Percentiles rank a stretch among this genome's conserved stretches.
phyloP scores from a whole-genome alignment of 176 grass and related monocot species.

The Areca catechu region DNA sequence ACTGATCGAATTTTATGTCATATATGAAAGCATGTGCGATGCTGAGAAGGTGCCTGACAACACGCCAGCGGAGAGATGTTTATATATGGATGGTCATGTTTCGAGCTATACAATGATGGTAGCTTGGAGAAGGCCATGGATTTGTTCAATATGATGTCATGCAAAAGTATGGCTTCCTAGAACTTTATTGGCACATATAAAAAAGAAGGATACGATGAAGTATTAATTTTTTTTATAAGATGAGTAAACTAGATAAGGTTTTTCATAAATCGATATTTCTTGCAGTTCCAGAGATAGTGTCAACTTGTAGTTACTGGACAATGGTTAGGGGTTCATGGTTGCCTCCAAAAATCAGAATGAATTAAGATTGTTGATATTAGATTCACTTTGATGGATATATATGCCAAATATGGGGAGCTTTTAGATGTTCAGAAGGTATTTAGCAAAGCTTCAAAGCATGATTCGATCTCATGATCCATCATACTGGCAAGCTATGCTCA shows the following conservation, averaged over 20 bases:
- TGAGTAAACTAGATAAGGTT: not conserved
- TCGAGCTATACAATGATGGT: not conserved
- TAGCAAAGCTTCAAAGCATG: not conserved
- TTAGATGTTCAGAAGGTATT: constrained; percentile 1
- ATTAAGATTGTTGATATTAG: not conserved
- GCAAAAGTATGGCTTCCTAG: constrained; percentile 9
- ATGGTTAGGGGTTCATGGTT: constrained; percentile 1
- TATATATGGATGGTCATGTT: constrained; percentile 10
- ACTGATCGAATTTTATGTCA: constrained; percentile 12
- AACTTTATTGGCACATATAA: constrained; percentile 5
- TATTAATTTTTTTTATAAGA: constrained; percentile 5
- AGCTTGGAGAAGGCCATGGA: constrained; percentile 7
- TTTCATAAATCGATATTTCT: constrained; percentile 7
- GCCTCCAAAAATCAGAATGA: constrained; percentile 3
- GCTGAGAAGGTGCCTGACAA: constrained; percentile 3
- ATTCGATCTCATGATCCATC: constrained; percentile 9
- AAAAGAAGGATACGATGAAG: constrained; percentile 17
- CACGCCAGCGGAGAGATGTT: constrained; percentile 10
- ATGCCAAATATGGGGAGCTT: constrained; percentile 6
- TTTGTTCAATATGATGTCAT: constrained; percentile 17
- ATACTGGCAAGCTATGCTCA: constrained; percentile 5
- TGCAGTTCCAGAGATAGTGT: constrained; percentile 11
- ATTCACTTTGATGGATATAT: constrained; percentile 9
- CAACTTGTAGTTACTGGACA: not conserved
- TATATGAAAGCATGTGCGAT: not conserved